Evolutionary conservation across 2,329 filamentous ascomycete species (phyloP).

Genomic region (Xylariales sp.): DNA sequence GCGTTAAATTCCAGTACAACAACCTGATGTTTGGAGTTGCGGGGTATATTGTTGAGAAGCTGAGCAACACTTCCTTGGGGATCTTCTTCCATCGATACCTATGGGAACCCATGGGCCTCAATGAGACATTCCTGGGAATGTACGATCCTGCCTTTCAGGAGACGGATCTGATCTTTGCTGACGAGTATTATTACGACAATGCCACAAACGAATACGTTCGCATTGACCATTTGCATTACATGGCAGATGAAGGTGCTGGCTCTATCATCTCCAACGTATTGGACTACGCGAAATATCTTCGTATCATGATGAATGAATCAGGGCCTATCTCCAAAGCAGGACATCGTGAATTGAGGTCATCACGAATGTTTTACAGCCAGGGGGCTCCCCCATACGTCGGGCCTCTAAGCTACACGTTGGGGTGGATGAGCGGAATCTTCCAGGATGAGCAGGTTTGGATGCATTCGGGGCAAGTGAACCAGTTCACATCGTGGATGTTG

Average conservation of each 20-base stretch:
- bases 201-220: slow-evolving; percentile 16
- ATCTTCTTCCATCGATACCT: slow-evolving; percentile 35
- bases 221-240: slow-evolving; percentile 20
- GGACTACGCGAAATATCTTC: slow-evolving; percentile 32
- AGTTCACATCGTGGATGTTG: slow-evolving; percentile 21
- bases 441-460: slow-evolving; percentile 21
- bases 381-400: slow-evolving; percentile 11
- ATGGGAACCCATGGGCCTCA: slow-evolving; percentile 44
- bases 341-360: slow-evolving; percentile 20
- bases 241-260: slow-evolving; percentile 35
- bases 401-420: slow-evolving; percentile 21
- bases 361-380: slow-evolving; percentile 17
- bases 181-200: slow-evolving; percentile 36
- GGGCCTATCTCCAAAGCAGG: slow-evolving; percentile 20
- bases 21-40: slow-evolving; percentile 45
- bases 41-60: slow-evolving; percentile 39
- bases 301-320: slow-evolving; percentile 24
- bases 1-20: slow-evolving; percentile 37
- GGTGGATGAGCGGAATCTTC: slow-evolving; percentile 22
- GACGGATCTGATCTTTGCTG: slow-evolving; percentile 27
- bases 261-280: slow-evolving; percentile 33
- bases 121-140: slow-evolving; percentile 30
- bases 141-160: slow-evolving; percentile 16
- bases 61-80: slow-evolving; percentile 32
- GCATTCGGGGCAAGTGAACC: slow-evolving; percentile 24